Percentiles rank a stretch among this genome's conserved stretches.
These are phyloP conservation scores for Gremmenia infestans DNA, from an alignment of 2,329 filamentous ascomycete genomes.

Conservation along the genomic window DNA sequence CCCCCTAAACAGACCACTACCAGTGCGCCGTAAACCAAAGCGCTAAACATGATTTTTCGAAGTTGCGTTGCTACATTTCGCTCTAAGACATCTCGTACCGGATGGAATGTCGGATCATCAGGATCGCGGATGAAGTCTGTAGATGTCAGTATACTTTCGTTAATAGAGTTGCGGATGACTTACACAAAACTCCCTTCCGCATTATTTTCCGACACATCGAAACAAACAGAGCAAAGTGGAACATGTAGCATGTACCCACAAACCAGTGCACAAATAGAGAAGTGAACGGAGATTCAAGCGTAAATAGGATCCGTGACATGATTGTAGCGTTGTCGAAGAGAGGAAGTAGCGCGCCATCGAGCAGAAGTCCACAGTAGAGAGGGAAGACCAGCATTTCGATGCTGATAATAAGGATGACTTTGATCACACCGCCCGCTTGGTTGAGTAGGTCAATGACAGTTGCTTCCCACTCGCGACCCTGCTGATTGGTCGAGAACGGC, in stretches of 20 bases:
- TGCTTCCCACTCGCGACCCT: conserved; percentile 64
- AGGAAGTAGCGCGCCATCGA: conserved; percentile 83
- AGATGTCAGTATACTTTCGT: conserved; percentile 28
- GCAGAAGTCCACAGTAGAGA: conserved; percentile 85
- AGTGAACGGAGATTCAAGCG: conserved; percentile 72
- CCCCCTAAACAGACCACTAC: conserved; percentile 91
- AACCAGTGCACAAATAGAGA: conserved; percentile 99
- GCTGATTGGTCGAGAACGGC: conserved; percentile 56
- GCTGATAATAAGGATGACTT: conserved; percentile 96
- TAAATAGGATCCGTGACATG: conserved; percentile 72
- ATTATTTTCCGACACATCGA: conserved; percentile 99
- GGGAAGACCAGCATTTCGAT: conserved; percentile 99
- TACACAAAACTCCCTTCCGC: conserved; percentile 87
- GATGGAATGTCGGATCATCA: conserved; percentile 96
- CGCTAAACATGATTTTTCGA: conserved; percentile 93
- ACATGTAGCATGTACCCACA: conserved; percentile 98
- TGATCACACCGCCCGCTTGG: conserved; percentile 94
- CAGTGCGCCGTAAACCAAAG: conserved; percentile 87
- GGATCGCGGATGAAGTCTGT: conserved; percentile 94
- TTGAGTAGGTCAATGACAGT: conserved; percentile 76
- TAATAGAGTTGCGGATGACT: conserved; percentile 34
- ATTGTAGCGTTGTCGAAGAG: conserved; percentile 80
- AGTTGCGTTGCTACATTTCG: conserved; percentile 88
- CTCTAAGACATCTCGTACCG: conserved; percentile 92
- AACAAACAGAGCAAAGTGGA: conserved; percentile 97